A percentile compares a stretch with the other conserved stretches of the same genome.
These are phyloP conservation scores for Phaeosphaeria sp. DNA, from an alignment of 2,329 filamentous ascomycete genomes.

Conservation along the genomic window DNA sequence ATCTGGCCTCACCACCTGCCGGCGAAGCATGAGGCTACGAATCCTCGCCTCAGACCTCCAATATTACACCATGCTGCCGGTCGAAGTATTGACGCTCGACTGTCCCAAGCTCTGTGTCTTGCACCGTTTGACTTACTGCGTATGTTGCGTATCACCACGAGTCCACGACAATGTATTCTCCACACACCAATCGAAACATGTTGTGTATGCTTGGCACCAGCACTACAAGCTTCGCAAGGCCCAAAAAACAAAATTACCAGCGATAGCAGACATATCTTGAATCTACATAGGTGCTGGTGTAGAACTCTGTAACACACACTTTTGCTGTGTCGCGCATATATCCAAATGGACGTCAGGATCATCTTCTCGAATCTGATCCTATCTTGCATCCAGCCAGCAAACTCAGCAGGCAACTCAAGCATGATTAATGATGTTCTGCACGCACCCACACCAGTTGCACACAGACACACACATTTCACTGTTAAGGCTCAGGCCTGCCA, in stretches of 20 bases:
- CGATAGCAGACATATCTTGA: not conserved
- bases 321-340: not conserved
- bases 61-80: not conserved
- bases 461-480: not conserved
- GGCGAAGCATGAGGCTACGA: not conserved
- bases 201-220: not conserved
- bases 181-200: not conserved
- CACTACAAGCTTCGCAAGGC: not conserved
- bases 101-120: not conserved
- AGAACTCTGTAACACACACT: not conserved
- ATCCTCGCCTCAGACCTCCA: not conserved
- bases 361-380: no score
- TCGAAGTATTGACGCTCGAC: not conserved
- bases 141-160: not conserved
- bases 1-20: not conserved
- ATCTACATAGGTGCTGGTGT: not conserved
- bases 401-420: not conserved
- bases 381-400: not conserved
- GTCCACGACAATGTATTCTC: no score
- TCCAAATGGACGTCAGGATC: not conserved
- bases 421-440: not conserved
- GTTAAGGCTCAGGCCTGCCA: not conserved
- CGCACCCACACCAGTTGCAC: not conserved
- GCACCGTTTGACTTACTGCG: not conserved
- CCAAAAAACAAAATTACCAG: not conserved